Percentiles rank a stretch among this genome's conserved stretches.
Evolutionary conservation across 176 grass and related monocot species (phyloP).

Genomic region (Puya raimondii): DNA sequence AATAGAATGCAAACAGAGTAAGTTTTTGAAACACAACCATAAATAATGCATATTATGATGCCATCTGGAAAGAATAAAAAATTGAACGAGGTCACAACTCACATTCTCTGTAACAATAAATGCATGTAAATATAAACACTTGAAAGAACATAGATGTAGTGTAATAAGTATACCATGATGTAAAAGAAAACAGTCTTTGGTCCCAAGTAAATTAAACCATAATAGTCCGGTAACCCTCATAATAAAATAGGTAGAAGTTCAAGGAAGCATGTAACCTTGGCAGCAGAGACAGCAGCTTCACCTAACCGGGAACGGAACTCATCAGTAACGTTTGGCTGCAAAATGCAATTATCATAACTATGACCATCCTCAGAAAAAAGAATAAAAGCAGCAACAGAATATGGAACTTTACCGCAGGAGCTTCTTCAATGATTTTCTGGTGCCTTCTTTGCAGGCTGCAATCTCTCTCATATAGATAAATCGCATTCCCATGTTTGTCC

Average conservation of each 20-base stretch:
- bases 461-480: conserved; percentile 92
- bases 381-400: conserved; percentile 6
- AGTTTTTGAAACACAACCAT: not conserved
- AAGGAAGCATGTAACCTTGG: conserved; percentile 53
- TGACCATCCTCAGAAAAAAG: conserved; percentile 13
- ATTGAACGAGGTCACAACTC: not conserved
- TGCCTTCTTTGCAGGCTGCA: conserved; percentile 97
- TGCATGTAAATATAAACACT: not conserved
- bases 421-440: conserved; percentile 97
- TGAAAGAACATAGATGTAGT: not conserved
- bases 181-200: not conserved
- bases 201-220: conserved; percentile 10
- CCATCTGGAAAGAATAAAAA: not conserved
- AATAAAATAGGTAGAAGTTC: conserved; percentile 8
- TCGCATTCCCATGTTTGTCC: conserved; percentile 83
- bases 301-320: conserved; percentile 71
- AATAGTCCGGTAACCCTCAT: conserved; percentile 1
- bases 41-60: not conserved
- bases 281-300: conserved; percentile 80
- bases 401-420: conserved; percentile 71
- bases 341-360: conserved; percentile 17
- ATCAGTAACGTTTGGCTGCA: conserved; percentile 70
- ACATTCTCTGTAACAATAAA: not conserved
- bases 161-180: not conserved
- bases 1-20: not conserved